Conservation (phyloP, 2,329 filamentous ascomycete genomes). For the Bertia moriformis region DNA sequence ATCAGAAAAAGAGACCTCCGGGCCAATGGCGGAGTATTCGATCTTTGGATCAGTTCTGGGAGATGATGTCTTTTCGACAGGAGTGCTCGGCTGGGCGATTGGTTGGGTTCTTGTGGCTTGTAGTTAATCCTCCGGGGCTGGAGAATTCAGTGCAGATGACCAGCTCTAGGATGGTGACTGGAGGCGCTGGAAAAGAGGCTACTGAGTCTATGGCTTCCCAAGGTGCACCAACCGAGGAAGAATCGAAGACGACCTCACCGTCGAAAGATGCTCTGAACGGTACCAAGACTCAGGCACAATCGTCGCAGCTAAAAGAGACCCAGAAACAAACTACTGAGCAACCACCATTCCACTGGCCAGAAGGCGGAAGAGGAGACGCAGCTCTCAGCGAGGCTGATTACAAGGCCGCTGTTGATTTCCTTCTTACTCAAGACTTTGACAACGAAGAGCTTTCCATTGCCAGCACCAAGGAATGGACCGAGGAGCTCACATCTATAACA, state of each 20-base stretch:
- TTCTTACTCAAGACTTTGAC: neutral
- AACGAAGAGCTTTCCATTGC: neutral
- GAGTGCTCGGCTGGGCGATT: conserved; percentile 53
- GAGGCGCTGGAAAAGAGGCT: neutral
- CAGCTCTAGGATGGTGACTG: neutral
- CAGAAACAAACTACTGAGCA: neutral
- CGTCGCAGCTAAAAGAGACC: no score
- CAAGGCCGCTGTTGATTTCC: neutral
- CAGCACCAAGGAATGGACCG: conserved; percentile 1
- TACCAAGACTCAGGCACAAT: no score
- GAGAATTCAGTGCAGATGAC: neutral
- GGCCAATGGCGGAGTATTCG: conserved; percentile 40
- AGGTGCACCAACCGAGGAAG: no score
- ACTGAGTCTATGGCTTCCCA: no score
- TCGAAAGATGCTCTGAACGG: no score
- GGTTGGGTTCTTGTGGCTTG: conserved; percentile 54
- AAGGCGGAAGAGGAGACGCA: neutral
- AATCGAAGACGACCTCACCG: no score
- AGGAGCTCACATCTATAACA: neutral
- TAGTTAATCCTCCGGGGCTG: conserved; percentile 30
- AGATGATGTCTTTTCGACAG: conserved; percentile 56
- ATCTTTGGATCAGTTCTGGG: conserved; percentile 54
- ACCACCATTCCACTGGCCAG: neutral
- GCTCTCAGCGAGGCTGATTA: neutral
- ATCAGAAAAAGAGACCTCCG: conserved; percentile 27